Evolutionary conservation across 2,329 filamentous ascomycete genomes (phyloP), one percentile per base, ranked within the genome.

Genomic region (Clathrospora elynae): DNA sequence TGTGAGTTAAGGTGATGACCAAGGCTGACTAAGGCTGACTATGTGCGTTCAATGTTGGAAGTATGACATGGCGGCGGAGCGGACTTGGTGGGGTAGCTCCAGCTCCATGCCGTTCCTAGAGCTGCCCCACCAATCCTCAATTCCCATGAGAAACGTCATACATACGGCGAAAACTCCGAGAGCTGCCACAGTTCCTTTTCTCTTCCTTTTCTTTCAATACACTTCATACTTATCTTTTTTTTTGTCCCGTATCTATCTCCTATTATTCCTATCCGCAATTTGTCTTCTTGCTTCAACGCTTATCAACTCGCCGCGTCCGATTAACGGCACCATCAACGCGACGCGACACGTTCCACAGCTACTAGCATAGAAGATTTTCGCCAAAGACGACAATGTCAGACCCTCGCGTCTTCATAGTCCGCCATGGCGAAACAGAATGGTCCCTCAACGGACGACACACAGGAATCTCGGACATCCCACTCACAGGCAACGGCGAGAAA

Each of bases 391-490:
- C 47, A 36, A 70, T 70, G 73, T 72, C 73, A 9, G 74, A 74
- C 16, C 75, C 75, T 5, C 68, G 75, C 35, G 73, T 78, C 64
- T 78, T 78, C 69, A 75, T 78, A 50, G 70, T 78, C 59, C 88
- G 91, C 59, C 91, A 96, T 66, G 92, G 91, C 72, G 90, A 96
- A 75, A 97, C 91, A 3, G 90, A 95, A 75, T 97, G 91, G 91
- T 95, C 88, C 4, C 82, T 95, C 33, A 86, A 86, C 57, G 91
- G 90, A 23, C 66, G 68, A 1, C 67, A 96, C 72, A 97, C 92
- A 0, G 87, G 90, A 36, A 79, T 76, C 18, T 88, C 87, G n/a
- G 91, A 97, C 63, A 87, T 97, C 3, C 85, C 90, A 1, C 77
- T 96, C 24, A 96, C 91, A 1, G 73, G 78, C 35, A 87, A 89